Evolutionary conservation across 2,329 filamentous ascomycete species (phyloP).

Genomic region (Paracoccidioides lutzii): DNA sequence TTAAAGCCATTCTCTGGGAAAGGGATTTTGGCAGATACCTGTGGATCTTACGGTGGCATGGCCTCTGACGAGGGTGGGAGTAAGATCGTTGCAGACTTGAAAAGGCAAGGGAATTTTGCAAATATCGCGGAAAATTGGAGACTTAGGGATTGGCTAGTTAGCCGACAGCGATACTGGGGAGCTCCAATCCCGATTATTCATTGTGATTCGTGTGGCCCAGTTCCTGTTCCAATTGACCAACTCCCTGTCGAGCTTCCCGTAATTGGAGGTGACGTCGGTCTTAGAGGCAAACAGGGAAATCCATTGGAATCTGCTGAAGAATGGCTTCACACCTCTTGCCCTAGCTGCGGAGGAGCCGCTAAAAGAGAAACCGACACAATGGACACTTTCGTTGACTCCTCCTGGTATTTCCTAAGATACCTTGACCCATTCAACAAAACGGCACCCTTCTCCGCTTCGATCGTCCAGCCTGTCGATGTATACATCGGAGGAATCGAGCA

Average conservation of each 20-base stretch:
- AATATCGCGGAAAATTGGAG: conserved; percentile 60
- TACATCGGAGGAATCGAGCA: conserved; percentile 86
- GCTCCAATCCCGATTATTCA: conserved; percentile 82
- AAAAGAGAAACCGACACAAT: conserved; percentile 85
- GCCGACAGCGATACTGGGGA: conserved; percentile 86
- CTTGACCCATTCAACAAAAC: conserved; percentile 54
- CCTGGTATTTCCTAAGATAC: conserved; percentile 66
- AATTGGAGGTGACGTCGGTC: conserved; percentile 51
- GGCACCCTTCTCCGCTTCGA: conserved; percentile 46
- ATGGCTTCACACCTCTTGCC: conserved; percentile 66
- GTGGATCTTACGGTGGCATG: conserved; percentile 52
- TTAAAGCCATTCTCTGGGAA: conserved; percentile 46
- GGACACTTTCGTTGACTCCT: conserved; percentile 93
- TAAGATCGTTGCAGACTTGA: conserved; percentile 43
- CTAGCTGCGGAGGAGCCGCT: conserved; percentile 53
- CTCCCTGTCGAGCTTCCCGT: conserved; percentile 65
- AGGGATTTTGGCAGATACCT: conserved; percentile 54
- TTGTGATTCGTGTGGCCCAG: conserved; percentile 61
- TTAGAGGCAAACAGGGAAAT: conserved; percentile 58
- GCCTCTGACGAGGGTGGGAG: conserved; percentile 50
- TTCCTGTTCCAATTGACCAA: conserved; percentile 63
- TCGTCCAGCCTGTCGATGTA: conserved; percentile 62
- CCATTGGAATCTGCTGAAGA: conserved; percentile 58
- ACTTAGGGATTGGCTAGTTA: conserved; percentile 79
- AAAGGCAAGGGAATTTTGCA: conserved; percentile 43